Evolutionary conservation across 2,329 filamentous ascomycete species (phyloP).

Genomic region (Phyllosticta citribraziliensis): DNA sequence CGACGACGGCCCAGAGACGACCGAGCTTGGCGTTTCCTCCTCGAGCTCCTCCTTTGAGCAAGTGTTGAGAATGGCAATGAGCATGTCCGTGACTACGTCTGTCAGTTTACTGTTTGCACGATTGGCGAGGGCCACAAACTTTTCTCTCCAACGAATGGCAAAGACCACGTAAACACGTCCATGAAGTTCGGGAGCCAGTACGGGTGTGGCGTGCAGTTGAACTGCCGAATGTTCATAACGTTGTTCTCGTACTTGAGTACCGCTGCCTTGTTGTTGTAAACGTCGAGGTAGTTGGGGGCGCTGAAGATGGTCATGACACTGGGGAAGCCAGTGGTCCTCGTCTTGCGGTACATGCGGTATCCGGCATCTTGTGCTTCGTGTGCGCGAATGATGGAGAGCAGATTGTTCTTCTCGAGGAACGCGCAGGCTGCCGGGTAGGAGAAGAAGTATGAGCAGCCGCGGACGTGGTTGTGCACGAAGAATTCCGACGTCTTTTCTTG

Average conservation of each 20-base stretch:
- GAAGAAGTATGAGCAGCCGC: conserved; percentile 98
- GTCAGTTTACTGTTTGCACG: background rate
- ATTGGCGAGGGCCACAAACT: conserved; percentile 21
- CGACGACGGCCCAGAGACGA: conserved; percentile 61
- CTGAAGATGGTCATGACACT: conserved; percentile 99
- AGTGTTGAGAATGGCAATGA: conserved; percentile 95
- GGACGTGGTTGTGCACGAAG: conserved; percentile 96
- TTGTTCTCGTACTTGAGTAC: conserved; percentile 99
- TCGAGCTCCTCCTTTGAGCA: conserved; percentile 97
- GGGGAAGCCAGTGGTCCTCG: conserved; percentile 91
- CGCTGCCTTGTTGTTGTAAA: conserved; percentile 99
- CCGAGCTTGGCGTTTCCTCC: conserved; percentile 70
- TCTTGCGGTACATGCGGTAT: conserved; percentile 99
- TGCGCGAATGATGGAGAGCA: conserved; percentile 91
- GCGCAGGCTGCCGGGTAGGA: conserved; percentile 94
- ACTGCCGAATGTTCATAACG: conserved; percentile 99
- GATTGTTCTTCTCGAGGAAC: conserved; percentile 97
- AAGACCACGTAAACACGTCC: conserved; percentile 99
- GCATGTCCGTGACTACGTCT: conserved; percentile 74
- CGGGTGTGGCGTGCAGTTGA: conserved; percentile 98
- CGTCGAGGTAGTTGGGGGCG: conserved; percentile 94
- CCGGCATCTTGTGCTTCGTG: conserved; percentile 98
- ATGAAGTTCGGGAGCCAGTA: conserved; percentile 99
- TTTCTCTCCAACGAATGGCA: conserved; percentile 98
- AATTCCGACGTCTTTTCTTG: conserved; percentile 98